Conservation (phyloP, 2,329 filamentous ascomycete genomes). For the Ascochyta koolunga region DNA sequence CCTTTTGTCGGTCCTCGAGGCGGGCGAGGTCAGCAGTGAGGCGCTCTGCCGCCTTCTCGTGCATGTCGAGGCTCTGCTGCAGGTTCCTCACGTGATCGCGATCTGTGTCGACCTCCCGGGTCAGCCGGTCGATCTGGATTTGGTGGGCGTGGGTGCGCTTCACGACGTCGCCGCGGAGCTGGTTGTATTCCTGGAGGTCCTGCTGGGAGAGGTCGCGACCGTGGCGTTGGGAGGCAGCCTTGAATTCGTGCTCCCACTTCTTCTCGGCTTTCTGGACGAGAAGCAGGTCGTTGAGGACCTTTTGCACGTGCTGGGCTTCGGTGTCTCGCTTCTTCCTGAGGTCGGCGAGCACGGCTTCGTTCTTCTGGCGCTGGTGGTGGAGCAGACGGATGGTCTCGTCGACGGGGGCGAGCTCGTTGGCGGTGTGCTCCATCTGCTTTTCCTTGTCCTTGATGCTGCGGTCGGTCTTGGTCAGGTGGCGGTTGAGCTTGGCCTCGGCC, state of each 20-base stretch:
- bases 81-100: conserved; percentile 89
- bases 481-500: conserved; percentile 78
- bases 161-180: conserved; percentile 82
- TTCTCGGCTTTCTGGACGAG: conserved; percentile 88
- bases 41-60: conserved; percentile 74
- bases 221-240: conserved; percentile 81
- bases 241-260: conserved; percentile 87
- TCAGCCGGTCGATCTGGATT: conserved; percentile 82
- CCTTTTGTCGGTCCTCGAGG: conserved; percentile 71
- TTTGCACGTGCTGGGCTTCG: conserved; percentile 71
- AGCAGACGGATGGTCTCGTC: conserved; percentile 87
- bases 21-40: conserved; percentile 73
- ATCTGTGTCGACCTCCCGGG: conserved; percentile 87
- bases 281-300: conserved; percentile 79
- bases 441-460: conserved; percentile 84
- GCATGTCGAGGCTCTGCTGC: conserved; percentile 83
- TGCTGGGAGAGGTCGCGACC: conserved; percentile 84
- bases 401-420: conserved; percentile 84
- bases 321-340: conserved; percentile 78
- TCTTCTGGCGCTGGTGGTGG: conserved; percentile 70
- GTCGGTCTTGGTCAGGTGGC: conserved; percentile 81
- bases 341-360: conserved; percentile 70
- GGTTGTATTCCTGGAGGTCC: conserved; percentile 89
- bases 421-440: conserved; percentile 83
- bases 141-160: conserved; percentile 81